Base-by-base conservation (phyloP, 345 rosid species). In the Hibiscus mutabilis region DNA sequence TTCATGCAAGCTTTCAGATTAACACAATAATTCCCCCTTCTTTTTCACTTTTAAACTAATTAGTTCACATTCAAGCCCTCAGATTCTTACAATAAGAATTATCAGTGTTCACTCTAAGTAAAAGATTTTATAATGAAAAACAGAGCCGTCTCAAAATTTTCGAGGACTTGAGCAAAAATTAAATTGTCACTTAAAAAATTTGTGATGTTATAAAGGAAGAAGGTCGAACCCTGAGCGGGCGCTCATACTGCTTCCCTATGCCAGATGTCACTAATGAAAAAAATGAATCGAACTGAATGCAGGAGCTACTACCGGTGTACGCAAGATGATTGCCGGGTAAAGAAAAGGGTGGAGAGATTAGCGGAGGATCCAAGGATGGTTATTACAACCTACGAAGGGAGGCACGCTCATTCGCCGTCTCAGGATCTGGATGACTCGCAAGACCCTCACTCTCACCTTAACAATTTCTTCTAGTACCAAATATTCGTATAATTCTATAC, bases 301-400 rank as follows among this genome's bases (percentile, higher is more conserved):
- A 95, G 99, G 90, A 95, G 99, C 85, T 95, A 95, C 72, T 95
- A 95, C 60, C 86, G 98, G 13, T 95, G 99, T 62, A 95, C 99
- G 12, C 90, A 95, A 77, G 98, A 92, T 59, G 92, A 83, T 40
- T 95, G 99, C 75, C 79, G 89, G 6, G 99, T 95, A 47, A 95
- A 95, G 91, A 95, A 95, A 79, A 77, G 98, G 37, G 99, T 95
- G 65, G 99, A 95, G 81, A 84, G 99, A 86, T 79, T 95, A 79
- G 98, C 98, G 0, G 99, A 95, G 74, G 99, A 95, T 75, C 98
- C 98, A 49, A 86, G 98, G 79, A 95, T 95, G 99, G 98, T 95
- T 46, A 95, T 95, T 60, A 95, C 99, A 60, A 90, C 98, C 31
- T 95, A 95, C 65, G 99, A 95, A 80, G 99, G 99, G 31, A 84